Base-by-base conservation (phyloP, 2,329 filamentous ascomycete genomes). In the Canariomyces notabilis region DNA sequence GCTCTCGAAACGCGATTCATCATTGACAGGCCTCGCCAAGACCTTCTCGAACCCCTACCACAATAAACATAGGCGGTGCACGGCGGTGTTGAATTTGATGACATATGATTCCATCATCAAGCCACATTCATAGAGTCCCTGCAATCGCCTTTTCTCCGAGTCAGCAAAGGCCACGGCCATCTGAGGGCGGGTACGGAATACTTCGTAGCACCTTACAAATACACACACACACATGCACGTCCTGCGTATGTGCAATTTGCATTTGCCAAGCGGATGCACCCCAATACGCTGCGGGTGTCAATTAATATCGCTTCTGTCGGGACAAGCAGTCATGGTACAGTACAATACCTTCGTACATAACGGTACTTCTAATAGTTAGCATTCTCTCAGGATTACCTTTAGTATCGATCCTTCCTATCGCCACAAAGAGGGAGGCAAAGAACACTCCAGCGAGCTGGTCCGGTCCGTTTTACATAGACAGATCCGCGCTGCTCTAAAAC, bases 1-100 rank as follows among this genome's bases (percentile, higher is more conserved):
- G 44, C 45, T 56, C 56, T 56, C 49, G 55, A 58, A 48, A 50
- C 47, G 57, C 51, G 45, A 50, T n/a, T n/a, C n/a, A 54, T 53
- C 53, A 54, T 43, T n/a, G 45, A 50, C 44, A 45, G 48, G 48
- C 26, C 6, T 15, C 42, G 26, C 37, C 37, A 42, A 37, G 22
- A 26, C 3, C 14, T 37, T 35, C 41, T 41, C 31, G 43, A 51
- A 50, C 44, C 36, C 42, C 44, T n/a, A n/a, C n/a, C n/a, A n/a
- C n/a, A n/a, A n/a, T n/a, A n/a, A n/a, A n/a, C n/a, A n/a, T n/a
- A n/a, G n/a, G n/a, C n/a, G n/a, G n/a, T n/a, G n/a, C n/a, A n/a
- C n/a, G n/a, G n/a, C n/a, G n/a, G n/a, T n/a, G n/a, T n/a, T n/a
- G n/a, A n/a, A n/a, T n/a, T n/a, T 45, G 48, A 51, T 52, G 49